These are phyloP conservation scores for Adansonia gregorii DNA, from an alignment of 441 rosid species.

Conservation along the genomic window DNA sequence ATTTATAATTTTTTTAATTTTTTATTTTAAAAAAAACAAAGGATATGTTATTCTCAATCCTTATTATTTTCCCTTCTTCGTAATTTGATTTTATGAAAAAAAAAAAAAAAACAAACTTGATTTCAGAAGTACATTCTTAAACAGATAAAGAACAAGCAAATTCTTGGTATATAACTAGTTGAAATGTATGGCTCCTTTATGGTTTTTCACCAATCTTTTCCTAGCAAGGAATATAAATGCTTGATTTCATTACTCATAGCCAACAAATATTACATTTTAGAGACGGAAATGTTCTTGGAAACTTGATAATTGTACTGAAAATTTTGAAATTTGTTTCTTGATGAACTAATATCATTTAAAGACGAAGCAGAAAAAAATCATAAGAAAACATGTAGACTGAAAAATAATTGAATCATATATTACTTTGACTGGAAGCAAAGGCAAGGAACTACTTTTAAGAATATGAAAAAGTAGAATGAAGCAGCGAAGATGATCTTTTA, in stretches of 20 bases:
- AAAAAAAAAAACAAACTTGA: background rate
- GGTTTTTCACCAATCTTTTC: background rate
- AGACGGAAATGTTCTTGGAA: background rate
- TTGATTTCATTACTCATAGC: background rate
- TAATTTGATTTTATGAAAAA: background rate
- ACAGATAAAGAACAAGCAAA: background rate
- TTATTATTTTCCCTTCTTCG: background rate
- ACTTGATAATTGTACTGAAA: background rate
- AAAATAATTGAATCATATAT: background rate
- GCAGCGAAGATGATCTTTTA: slow-evolving; percentile 31
- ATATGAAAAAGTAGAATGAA: slow-evolving; percentile 9
- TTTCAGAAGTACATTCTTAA: background rate
- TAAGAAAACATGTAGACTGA: background rate
- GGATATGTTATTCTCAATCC: background rate
- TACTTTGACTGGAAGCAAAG: slow-evolving; percentile 23
- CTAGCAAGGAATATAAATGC: background rate
- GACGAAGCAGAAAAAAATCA: background rate
- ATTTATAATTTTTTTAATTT: too few species aligned
- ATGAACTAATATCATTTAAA: background rate
- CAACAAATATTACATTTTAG: background rate
- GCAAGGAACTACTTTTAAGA: background rate
- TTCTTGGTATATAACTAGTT: background rate
- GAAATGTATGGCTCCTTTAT: background rate
- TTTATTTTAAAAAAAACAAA: background rate
- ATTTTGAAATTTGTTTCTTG: background rate